Conservation (phyloP, 2,329 filamentous ascomycete species). For the Calonectria pseudoturangicola region DNA sequence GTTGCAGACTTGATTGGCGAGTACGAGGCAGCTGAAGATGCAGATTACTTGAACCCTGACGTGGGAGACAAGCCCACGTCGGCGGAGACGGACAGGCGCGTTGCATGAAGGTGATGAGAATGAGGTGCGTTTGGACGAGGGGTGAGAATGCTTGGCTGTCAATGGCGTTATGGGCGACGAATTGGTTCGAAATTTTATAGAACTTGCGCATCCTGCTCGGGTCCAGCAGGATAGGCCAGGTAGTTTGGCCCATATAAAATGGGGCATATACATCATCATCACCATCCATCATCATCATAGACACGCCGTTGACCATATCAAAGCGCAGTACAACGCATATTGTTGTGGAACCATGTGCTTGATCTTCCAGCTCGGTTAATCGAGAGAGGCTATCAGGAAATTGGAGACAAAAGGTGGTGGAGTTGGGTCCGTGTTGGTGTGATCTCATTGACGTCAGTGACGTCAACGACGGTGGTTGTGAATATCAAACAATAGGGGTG, state of each 20-base stretch:
- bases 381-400: neutral
- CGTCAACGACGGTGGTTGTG: constrained; percentile 48
- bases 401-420: neutral
- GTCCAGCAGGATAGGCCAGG: constrained; percentile 20
- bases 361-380: neutral
- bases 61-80: constrained; percentile 71
- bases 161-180: constrained; percentile 39
- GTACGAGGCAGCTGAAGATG: constrained; percentile 95
- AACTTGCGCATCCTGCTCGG: constrained; percentile 25
- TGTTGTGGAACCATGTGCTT: neutral
- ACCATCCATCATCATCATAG: constrained; percentile 11
- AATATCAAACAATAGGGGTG: constrained; percentile 20
- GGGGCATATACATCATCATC: neutral
- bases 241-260: constrained; percentile 20
- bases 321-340: neutral
- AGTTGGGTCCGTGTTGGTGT: constrained; percentile 26
- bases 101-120: constrained; percentile 61
- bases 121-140: neutral
- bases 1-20: constrained; percentile 93
- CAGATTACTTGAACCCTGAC: constrained; percentile 90
- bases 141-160: constrained; percentile 41
- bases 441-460: constrained; percentile 52
- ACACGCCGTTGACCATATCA: constrained; percentile 1
- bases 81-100: constrained; percentile 71
- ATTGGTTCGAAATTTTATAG: constrained; percentile 31